phyloP scores from a whole-genome alignment of 2,329 filamentous ascomycete genomes.

The Cytospora schulzeri region DNA sequence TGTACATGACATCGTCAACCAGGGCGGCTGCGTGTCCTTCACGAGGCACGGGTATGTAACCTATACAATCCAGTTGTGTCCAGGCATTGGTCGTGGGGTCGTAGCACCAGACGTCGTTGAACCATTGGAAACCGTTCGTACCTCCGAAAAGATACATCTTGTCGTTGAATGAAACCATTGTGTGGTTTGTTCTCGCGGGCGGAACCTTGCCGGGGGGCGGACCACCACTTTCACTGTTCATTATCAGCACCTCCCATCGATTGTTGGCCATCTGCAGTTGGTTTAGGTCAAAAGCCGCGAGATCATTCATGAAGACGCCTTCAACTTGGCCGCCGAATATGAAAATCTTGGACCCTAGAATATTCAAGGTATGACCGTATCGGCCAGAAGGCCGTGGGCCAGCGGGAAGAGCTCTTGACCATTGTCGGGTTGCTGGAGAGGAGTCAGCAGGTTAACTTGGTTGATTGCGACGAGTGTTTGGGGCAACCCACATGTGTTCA shows the following conservation, averaged over 20 bases:
- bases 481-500: constrained; percentile 85
- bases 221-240: constrained; percentile 67
- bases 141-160: constrained; percentile 97
- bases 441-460: constrained; percentile 24
- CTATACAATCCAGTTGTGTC: constrained; percentile 91
- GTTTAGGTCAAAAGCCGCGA: constrained; percentile 94
- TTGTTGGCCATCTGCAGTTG: constrained; percentile 89
- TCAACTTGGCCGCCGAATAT: constrained; percentile 98
- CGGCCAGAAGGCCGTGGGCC: constrained; percentile 84
- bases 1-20: constrained; percentile 98
- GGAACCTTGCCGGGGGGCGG: constrained; percentile 69
- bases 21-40: constrained; percentile 94
- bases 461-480: not conserved
- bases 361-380: constrained; percentile 96
- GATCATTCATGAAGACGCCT: constrained; percentile 96
- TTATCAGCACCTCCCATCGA: constrained; percentile 90
- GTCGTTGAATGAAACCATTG: constrained; percentile 87
- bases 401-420: constrained; percentile 89
- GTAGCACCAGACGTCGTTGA: constrained; percentile 98
- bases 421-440: constrained; percentile 84
- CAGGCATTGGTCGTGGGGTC: constrained; percentile 82
- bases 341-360: constrained; percentile 94
- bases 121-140: constrained; percentile 95
- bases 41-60: constrained; percentile 90
- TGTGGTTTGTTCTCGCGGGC: constrained; percentile 91